Percentiles rank a stretch among this genome's conserved stretches.
These are phyloP conservation scores for Carex arenaria DNA, from an alignment of 202 grass and related monocot species.

Conservation along the genomic window DNA sequence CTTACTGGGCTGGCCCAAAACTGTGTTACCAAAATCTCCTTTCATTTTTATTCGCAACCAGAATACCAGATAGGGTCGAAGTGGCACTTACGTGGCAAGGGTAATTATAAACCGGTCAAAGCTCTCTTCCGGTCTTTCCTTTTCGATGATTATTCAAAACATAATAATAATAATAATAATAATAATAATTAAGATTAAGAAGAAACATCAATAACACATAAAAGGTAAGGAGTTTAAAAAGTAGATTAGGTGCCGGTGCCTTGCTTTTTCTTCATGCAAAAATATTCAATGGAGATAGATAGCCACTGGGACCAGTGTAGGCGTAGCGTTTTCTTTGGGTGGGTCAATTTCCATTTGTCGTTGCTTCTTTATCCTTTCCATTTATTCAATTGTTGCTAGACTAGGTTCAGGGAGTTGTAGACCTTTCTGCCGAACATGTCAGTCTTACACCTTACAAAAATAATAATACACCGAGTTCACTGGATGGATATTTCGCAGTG, in stretches of 20 bases:
- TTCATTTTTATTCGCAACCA: neutral
- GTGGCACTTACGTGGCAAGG: neutral
- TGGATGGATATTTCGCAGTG: neutral
- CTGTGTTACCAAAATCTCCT: neutral
- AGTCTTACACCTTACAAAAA: neutral
- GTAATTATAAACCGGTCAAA: slow-evolving; percentile 4
- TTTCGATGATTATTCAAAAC: slow-evolving; percentile 4
- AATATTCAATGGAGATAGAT: neutral
- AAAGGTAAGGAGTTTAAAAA: neutral
- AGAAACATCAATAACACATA: neutral
- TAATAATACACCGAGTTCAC: neutral
- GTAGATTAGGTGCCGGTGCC: neutral
- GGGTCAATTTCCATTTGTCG: slow-evolving; percentile 11
- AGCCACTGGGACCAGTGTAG: neutral
- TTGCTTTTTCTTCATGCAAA: neutral
- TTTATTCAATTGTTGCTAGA: neutral
- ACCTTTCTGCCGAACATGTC: neutral
- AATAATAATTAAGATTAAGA: slow-evolving; percentile 8
- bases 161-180: too few species aligned
- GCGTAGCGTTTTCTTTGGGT: neutral
- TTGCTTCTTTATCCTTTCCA: slow-evolving; percentile 5
- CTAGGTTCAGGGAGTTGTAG: neutral
- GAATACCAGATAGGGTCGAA: neutral
- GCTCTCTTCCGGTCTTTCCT: slow-evolving; percentile 2
- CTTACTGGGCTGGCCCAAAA: neutral